Percentiles rank a stretch among this genome's conserved stretches.
These are phyloP conservation scores for Buddleja alternifolia DNA, from an alignment of 257 asterid genomes.

Conservation along the genomic window DNA sequence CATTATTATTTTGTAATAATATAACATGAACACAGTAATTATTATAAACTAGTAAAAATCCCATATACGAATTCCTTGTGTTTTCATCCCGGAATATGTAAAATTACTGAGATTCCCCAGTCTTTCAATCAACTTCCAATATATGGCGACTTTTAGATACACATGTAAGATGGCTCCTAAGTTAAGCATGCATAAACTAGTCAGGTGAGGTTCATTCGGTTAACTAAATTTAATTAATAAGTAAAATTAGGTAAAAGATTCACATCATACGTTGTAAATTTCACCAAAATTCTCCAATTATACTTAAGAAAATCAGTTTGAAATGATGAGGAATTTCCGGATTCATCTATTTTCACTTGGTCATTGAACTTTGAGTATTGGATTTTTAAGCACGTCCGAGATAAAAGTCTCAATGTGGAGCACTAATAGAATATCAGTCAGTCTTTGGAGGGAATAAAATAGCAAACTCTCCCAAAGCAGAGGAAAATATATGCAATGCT, in stretches of 20 bases:
- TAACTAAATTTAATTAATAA: background rate
- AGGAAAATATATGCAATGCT: background rate
- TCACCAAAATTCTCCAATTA: background rate
- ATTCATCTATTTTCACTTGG: background rate
- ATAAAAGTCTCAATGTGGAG: background rate
- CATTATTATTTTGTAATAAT: too few species aligned
- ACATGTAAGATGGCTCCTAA: background rate
- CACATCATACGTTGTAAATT: background rate
- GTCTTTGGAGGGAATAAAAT: background rate
- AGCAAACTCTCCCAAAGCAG: slow-evolving; percentile 25
- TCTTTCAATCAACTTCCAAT: too few species aligned
- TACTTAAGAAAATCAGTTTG: slow-evolving; percentile 3
- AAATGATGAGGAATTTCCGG: background rate
- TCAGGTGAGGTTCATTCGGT: background rate
- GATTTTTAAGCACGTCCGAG: slow-evolving; percentile 8
- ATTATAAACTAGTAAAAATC: too few species aligned
- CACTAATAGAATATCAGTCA: background rate
- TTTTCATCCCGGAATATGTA: too few species aligned
- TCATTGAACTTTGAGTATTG: background rate
- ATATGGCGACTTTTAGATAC: too few species aligned
- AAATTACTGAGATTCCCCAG: too few species aligned
- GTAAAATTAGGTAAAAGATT: background rate
- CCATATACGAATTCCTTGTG: too few species aligned
- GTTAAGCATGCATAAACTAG: background rate
- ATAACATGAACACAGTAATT: too few species aligned